Percentiles rank a stretch among this genome's conserved stretches.
Evolutionary conservation across 768 basidiomycete genomes (phyloP).

Genomic region (Hericium rajendrae): DNA sequence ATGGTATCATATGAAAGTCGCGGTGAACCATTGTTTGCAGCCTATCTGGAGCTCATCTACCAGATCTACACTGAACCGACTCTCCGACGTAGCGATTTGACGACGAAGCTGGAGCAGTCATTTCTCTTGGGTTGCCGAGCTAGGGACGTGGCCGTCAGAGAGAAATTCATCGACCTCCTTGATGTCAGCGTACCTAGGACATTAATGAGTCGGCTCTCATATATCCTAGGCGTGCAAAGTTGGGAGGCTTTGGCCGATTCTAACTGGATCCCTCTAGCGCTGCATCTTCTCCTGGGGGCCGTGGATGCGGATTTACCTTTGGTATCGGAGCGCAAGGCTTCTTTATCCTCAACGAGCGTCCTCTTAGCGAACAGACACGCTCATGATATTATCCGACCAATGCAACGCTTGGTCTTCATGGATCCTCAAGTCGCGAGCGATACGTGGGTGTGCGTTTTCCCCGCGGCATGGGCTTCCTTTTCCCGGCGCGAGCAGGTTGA

Average conservation of each 20-base stretch:
- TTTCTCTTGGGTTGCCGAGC: slow-evolving; percentile 90
- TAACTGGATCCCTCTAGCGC: slow-evolving; percentile 89
- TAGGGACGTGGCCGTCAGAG: slow-evolving; percentile 67
- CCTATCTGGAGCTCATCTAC: slow-evolving; percentile 83
- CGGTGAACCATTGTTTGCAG: slow-evolving; percentile 68
- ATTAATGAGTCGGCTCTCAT: slow-evolving; percentile 72
- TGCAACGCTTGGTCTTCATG: slow-evolving; percentile 75
- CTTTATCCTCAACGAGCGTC: slow-evolving; percentile 22
- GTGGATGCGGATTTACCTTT: slow-evolving; percentile 35
- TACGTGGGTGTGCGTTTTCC: slow-evolving; percentile 83
- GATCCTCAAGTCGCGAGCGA: slow-evolving; percentile 72
- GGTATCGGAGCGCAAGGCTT: slow-evolving; percentile 33
- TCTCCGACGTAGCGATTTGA: slow-evolving; percentile 86
- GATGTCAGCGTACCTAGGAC: slow-evolving; percentile 83
- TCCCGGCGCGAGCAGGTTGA: slow-evolving; percentile 83
- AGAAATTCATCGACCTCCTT: slow-evolving; percentile 81
- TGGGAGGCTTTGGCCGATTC: slow-evolving; percentile 91
- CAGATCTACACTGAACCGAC: slow-evolving; percentile 88
- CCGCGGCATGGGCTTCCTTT: slow-evolving; percentile 77
- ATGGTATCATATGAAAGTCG: slow-evolving; percentile 80
- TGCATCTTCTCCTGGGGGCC: slow-evolving; percentile 83
- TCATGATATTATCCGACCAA: slow-evolving; percentile 54
- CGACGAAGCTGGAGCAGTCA: slow-evolving; percentile 83
- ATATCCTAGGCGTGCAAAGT: slow-evolving; percentile 85
- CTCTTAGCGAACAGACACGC: slow-evolving; percentile 37